A percentile compares a stretch with the other conserved stretches of the same genome.
These are phyloP conservation scores for Paraconiothyrium sp. DNA, from an alignment of 2,329 filamentous ascomycete species.

Conservation along the genomic window DNA sequence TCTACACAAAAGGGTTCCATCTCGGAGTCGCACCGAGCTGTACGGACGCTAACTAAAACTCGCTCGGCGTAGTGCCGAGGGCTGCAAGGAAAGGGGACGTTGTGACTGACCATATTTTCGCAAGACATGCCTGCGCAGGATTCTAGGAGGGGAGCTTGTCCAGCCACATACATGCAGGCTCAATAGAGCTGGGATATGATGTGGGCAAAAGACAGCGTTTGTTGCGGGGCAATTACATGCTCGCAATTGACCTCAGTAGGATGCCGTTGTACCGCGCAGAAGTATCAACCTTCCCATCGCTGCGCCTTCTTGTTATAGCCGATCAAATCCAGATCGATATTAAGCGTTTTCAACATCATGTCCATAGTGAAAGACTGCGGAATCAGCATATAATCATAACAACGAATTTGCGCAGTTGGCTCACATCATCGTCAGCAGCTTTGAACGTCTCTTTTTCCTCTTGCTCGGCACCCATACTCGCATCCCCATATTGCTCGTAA, in stretches of 20 bases:
- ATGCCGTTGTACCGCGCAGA: neutral
- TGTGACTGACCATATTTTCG: neutral
- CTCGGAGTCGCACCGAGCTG: neutral
- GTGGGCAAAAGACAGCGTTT: neutral
- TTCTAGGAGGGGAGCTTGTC: too few relatives aligned
- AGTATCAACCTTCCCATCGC: slow-evolving; percentile 64
- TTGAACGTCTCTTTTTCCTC: slow-evolving; percentile 53
- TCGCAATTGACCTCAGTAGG: neutral
- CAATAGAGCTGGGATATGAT: neutral
- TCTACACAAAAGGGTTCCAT: neutral
- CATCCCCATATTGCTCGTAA: slow-evolving; percentile 55
- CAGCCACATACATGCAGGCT: neutral
- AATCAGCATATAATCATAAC: neutral
- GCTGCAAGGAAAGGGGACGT: neutral
- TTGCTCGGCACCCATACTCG: slow-evolving; percentile 47
- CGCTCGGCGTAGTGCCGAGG: too few relatives aligned
- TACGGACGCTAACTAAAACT: neutral
- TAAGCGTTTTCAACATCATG: slow-evolving; percentile 73
- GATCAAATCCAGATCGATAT: slow-evolving; percentile 70
- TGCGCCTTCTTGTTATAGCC: slow-evolving; percentile 68
- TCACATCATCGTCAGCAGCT: slow-evolving; percentile 50
- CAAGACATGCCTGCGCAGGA: neutral
- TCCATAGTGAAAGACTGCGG: slow-evolving; percentile 71
- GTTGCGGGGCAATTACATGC: neutral
- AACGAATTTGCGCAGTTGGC: slow-evolving; percentile 20